Conservation (phyloP, 2,329 filamentous ascomycete species). For the Sporothrix sp. region DNA sequence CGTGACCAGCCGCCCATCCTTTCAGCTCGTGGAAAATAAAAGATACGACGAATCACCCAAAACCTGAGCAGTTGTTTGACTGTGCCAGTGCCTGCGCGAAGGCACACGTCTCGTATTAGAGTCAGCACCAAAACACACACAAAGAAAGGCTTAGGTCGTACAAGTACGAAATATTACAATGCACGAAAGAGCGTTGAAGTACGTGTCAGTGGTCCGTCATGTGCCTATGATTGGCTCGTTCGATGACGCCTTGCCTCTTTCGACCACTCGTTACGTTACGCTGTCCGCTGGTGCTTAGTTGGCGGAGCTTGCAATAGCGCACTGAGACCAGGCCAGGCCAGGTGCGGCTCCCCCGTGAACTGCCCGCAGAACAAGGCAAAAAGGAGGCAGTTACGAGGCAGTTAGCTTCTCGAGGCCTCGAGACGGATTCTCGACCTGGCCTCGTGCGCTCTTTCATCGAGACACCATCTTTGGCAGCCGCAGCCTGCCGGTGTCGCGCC, state of each 20-base stretch:
- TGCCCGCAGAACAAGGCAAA: slow-evolving; percentile 1
- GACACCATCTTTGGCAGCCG: not conserved
- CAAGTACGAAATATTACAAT: no score
- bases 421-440: not conserved
- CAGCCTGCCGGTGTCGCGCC: not conserved
- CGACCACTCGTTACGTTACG: slow-evolving; percentile 13
- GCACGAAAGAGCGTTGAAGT: not conserved
- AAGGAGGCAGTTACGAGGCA: slow-evolving; percentile 3
- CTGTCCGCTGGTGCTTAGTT: not conserved
- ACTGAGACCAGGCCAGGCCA: not conserved
- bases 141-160: not conserved
- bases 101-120: no score
- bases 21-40: no score
- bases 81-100: no score
- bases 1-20: no score
- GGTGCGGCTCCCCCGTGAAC: slow-evolving; percentile 3
- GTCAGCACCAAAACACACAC: not conserved
- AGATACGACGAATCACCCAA: no score
- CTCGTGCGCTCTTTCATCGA: not conserved
- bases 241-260: not conserved
- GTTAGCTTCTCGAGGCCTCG: not conserved
- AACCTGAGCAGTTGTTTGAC: no score
- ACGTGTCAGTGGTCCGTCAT: not conserved
- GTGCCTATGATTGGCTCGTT: slow-evolving; percentile 7
- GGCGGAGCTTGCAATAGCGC: not conserved